Base-by-base conservation (phyloP, 2,329 filamentous ascomycete genomes). In the Penicillium sp. region DNA sequence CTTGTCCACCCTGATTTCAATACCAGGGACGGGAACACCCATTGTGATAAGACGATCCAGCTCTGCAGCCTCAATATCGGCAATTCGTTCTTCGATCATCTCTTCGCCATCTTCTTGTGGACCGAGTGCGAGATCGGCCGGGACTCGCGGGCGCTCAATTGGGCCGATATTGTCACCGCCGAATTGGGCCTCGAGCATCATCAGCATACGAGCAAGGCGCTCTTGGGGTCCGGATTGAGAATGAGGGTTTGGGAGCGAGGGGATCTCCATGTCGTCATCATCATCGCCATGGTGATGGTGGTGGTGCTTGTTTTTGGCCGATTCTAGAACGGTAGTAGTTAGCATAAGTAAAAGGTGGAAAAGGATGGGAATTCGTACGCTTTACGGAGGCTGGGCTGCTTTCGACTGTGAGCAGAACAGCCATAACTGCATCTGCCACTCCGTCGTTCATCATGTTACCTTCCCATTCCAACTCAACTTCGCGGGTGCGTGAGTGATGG, bases 131-230 rank as follows among this genome's bases (percentile, higher is more conserved):
- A 61, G 56, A 38, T 71, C 63, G 1, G 62, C 48, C 9, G 54
- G 73, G 38, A 78, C 67, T 73, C 73, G 86, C 84, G 59, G 91
- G 78, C 69, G 78, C 23, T 87, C 83, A 64, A 97, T 89, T 5
- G 93, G 92, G 0, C 84, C 81, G 56, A 97, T 87, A 59, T 57
- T 57, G 17, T 91, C 88, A 62, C 94, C 88, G 61, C 94, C 94
- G 71, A 99, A 99, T 74, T 99, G 94, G 3, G 93, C 90, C 80
- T 99, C 94, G 15, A 99, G 87, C 80, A 99, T 96, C 86, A 96
- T 90, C 77, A 95, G 89, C 21, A 99, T 86, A 35, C 93, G 88
- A 62, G 89, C 85, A 41, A 97, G 86, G 41, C 91, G 89, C 66
- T 96, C 91, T 45, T 88, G 82, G 0, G 92, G 82, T 10, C 84